Conservation (phyloP, 2,329 filamentous ascomycete genomes). For the Nothomitra cinnamomea region DNA sequence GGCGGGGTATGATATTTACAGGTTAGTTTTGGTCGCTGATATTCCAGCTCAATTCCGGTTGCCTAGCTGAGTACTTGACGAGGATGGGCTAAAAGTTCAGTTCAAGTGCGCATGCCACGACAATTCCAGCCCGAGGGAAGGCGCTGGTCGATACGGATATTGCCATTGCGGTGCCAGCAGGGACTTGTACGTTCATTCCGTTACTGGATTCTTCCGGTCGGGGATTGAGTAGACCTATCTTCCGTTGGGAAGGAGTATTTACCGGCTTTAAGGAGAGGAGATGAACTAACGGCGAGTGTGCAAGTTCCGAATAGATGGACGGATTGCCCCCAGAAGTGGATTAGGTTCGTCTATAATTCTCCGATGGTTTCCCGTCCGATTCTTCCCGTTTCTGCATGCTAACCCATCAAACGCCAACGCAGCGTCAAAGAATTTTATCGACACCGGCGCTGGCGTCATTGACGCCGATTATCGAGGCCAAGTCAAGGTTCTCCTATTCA, state of each 20-base stretch:
- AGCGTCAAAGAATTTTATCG: conserved; percentile 87
- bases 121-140: conserved; percentile 68
- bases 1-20: conserved; percentile 89
- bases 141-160: conserved; percentile 82
- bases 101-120: conserved; percentile 43
- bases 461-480: conserved; percentile 93
- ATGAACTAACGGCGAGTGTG: not conserved
- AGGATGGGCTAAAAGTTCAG: not conserved
- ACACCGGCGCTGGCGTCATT: conserved; percentile 90
- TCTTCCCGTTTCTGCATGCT: not conserved
- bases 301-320: conserved; percentile 45
- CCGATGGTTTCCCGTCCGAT: conserved; percentile 8
- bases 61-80: too few relatives aligned
- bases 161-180: conserved; percentile 73
- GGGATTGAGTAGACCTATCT: not conserved
- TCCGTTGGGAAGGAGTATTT: too few relatives aligned
- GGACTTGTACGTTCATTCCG: conserved; percentile 55
- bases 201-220: conserved; percentile 1
- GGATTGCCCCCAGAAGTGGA: conserved; percentile 55
- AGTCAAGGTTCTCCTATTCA: conserved; percentile 90
- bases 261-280: not conserved
- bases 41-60: too few relatives aligned
- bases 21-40: too few relatives aligned
- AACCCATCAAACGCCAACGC: not conserved
- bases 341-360: not conserved